phyloP scores from a whole-genome alignment of 257 asterid genomes.

The Datura wrightii region DNA sequence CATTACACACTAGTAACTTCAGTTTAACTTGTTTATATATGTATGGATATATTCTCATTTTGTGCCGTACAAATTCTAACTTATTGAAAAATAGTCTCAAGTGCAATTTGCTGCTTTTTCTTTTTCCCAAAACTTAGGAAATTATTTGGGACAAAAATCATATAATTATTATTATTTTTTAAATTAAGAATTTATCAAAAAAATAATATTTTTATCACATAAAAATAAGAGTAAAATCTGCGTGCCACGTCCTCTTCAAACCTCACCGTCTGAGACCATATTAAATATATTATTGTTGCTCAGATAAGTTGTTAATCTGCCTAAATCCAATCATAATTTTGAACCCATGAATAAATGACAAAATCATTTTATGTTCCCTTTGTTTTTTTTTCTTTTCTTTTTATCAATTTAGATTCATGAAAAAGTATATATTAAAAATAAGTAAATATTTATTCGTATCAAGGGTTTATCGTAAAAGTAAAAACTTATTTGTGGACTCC shows the following conservation, averaged over 20 bases:
- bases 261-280: too few relatives aligned
- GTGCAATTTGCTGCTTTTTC: not conserved
- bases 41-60: not conserved
- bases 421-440: not conserved
- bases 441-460: too few relatives aligned
- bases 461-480: too few relatives aligned
- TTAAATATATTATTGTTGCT: too few relatives aligned
- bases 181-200: too few relatives aligned
- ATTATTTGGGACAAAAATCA: not conserved
- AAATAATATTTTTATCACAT: too few relatives aligned
- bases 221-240: too few relatives aligned
- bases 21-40: not conserved
- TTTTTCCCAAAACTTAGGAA: not conserved
- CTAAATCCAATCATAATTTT: not conserved
- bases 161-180: too few relatives aligned
- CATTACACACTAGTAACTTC: not conserved
- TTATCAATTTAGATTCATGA: not conserved
- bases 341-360: not conserved
- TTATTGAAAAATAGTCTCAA: not conserved
- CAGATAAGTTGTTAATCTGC: slow-evolving; percentile 19
- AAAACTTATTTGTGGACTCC: too few relatives aligned
- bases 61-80: not conserved
- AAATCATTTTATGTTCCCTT: not conserved
- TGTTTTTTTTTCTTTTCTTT: not conserved
- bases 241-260: too few relatives aligned